Evolutionary conservation across 1,284 basidiomycete genomes (phyloP).

Genomic region (Baeospora myosura): DNA sequence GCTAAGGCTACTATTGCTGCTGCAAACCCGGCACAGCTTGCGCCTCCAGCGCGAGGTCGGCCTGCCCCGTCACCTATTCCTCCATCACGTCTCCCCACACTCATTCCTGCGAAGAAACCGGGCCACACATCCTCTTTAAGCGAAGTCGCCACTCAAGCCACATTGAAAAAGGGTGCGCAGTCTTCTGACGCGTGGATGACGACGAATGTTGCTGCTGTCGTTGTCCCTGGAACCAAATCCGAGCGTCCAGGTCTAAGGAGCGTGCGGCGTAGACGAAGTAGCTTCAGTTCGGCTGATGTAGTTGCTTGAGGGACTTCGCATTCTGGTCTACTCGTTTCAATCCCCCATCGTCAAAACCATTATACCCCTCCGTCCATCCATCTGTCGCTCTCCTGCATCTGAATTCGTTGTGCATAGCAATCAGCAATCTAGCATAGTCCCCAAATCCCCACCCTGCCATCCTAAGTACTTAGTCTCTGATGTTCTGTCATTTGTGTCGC

Average conservation of each 20-base stretch:
- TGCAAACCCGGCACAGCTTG: constrained; percentile 38
- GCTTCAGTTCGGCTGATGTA: constrained; percentile 76
- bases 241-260: constrained; percentile 64
- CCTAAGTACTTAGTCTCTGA: too few relatives aligned
- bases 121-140: constrained; percentile 45
- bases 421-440: constrained; percentile 7
- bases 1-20: constrained; percentile 30
- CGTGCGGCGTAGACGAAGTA: constrained; percentile 67
- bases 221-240: constrained; percentile 58
- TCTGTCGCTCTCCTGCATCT: not conserved
- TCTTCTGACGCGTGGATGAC: constrained; percentile 64
- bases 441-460: constrained; percentile 25
- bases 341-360: constrained; percentile 1
- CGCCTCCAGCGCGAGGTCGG: constrained; percentile 22
- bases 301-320: constrained; percentile 42
- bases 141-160: constrained; percentile 37
- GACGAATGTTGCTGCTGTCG: constrained; percentile 58
- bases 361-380: constrained; percentile 2
- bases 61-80: constrained; percentile 29
- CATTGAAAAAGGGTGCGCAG: constrained; percentile 28
- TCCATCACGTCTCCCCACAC: constrained; percentile 68
- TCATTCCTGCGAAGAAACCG: constrained; percentile 48
- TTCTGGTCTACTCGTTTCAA: constrained; percentile 3
- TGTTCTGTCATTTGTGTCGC: too few relatives aligned
- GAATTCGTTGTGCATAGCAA: not conserved